phyloP scores from a whole-genome alignment of 139 green algal genomes.

The Pedinophyceae sp. region DNA sequence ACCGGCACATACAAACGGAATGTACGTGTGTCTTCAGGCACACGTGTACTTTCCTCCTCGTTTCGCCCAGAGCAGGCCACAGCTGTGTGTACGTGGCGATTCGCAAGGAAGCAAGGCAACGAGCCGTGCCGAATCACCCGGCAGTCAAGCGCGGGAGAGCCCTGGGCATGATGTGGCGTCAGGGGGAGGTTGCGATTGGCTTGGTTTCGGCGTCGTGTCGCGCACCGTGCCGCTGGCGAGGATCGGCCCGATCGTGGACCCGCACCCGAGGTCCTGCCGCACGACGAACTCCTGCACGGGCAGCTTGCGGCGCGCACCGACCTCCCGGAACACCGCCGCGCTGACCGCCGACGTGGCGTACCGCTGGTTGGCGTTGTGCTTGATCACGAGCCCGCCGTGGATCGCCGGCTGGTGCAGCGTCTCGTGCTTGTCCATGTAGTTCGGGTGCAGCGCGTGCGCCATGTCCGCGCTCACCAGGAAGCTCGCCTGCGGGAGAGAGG shows the following conservation, averaged over 20 bases:
- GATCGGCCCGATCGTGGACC: slow-evolving; percentile 95
- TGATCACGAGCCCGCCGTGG: slow-evolving; percentile 70
- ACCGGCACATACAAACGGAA: neutral
- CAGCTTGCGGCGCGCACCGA: slow-evolving; percentile 37
- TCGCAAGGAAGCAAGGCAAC: no score
- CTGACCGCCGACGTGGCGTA: slow-evolving; percentile 80
- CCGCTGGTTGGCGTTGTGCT: slow-evolving; percentile 92
- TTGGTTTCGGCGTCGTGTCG: neutral
- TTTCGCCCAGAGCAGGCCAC: neutral
- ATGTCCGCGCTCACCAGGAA: slow-evolving; percentile 89
- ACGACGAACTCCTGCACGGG: slow-evolving; percentile 74
- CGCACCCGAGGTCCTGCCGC: slow-evolving; percentile 90
- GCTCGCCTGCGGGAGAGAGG: slow-evolving; percentile 36
- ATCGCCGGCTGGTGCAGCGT: slow-evolving; percentile 48
- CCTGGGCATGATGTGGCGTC: slow-evolving; percentile 13
- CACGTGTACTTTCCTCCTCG: neutral
- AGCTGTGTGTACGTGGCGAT: neutral
- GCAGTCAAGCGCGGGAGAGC: slow-evolving; percentile 7
- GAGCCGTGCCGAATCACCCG: neutral
- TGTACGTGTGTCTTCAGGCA: neutral
- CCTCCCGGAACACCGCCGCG: slow-evolving; percentile 67
- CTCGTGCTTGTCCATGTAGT: slow-evolving; percentile 70
- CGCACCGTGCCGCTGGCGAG: slow-evolving; percentile 32
- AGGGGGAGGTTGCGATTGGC: neutral
- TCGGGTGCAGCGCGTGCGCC: slow-evolving; percentile 90